Percentiles rank a stretch among this genome's conserved stretches.
Conservation (phyloP, 805 yeast genomes). For the Allodekkera sacchari region DNA sequence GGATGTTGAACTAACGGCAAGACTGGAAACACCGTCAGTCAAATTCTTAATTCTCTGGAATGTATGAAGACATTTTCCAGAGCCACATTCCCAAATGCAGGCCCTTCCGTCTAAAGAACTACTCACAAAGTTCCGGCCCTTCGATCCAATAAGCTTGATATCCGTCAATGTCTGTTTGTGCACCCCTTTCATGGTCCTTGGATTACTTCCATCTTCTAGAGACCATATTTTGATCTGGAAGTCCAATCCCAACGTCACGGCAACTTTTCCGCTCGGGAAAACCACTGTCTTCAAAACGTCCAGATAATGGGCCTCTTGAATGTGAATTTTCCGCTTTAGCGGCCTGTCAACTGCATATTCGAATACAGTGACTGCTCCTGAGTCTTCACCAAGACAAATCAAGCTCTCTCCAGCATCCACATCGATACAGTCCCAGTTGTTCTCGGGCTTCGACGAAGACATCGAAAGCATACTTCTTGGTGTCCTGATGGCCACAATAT, state of each 20-base stretch:
- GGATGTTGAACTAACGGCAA: constrained; percentile 10
- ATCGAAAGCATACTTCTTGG: constrained; percentile 1
- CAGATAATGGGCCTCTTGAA: constrained; percentile 39
- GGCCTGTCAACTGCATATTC: background rate
- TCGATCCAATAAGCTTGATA: constrained; percentile 39
- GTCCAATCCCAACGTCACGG: constrained; percentile 52
- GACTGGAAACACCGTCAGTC: constrained; percentile 26
- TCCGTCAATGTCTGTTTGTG: constrained; percentile 44
- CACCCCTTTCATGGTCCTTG: constrained; percentile 38
- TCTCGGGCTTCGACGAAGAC: no score
- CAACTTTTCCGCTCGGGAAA: constrained; percentile 61
- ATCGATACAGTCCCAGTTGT: constrained; percentile 1
- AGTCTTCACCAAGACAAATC: constrained; percentile 3
- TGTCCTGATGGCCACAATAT: background rate
- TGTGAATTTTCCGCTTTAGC: background rate
- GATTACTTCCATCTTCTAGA: constrained; percentile 34
- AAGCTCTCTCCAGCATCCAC: background rate
- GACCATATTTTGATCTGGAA: constrained; percentile 57
- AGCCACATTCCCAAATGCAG: constrained; percentile 63
- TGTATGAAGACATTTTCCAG: constrained; percentile 36
- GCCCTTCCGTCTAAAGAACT: constrained; percentile 48
- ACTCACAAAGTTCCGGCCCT: constrained; percentile 61
- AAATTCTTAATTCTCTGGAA: constrained; percentile 29
- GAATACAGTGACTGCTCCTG: constrained; percentile 2
- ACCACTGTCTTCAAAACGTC: constrained; percentile 36